Percentiles rank a stretch among this genome's conserved stretches.
Evolutionary conservation across 2,329 filamentous ascomycete genomes (phyloP).

Genomic region (Neodidymelliopsis sp.): DNA sequence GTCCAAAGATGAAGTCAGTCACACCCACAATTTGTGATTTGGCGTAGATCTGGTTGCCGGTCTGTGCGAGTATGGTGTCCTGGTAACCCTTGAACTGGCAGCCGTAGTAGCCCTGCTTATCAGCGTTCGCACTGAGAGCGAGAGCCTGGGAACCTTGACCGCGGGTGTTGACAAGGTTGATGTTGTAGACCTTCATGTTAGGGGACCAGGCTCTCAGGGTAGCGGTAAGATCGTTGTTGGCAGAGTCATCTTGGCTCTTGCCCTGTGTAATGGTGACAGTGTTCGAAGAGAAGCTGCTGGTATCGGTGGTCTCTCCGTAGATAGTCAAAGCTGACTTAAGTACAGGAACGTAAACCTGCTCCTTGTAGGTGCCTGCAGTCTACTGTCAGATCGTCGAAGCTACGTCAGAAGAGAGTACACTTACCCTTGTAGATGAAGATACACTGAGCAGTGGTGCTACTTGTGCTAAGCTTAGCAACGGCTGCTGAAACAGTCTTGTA

Average conservation of each 20-base stretch:
- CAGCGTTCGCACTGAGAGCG: slow-evolving; percentile 60
- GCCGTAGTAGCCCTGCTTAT: slow-evolving; percentile 65
- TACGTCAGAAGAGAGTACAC: neutral
- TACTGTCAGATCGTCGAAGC: neutral
- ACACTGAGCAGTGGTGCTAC: slow-evolving; percentile 59
- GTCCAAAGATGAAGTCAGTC: slow-evolving; percentile 68
- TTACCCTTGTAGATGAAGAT: slow-evolving; percentile 66
- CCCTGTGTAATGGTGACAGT: slow-evolving; percentile 63
- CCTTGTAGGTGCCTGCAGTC: slow-evolving; percentile 60
- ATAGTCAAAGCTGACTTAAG: slow-evolving; percentile 61
- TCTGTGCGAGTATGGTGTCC: slow-evolving; percentile 57
- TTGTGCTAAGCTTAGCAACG: slow-evolving; percentile 64
- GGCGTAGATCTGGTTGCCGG: slow-evolving; percentile 64
- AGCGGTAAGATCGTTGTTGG: slow-evolving; percentile 62
- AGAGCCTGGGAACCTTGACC: slow-evolving; percentile 61
- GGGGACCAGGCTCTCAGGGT: slow-evolving; percentile 58
- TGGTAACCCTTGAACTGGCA: slow-evolving; percentile 64
- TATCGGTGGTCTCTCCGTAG: slow-evolving; percentile 66
- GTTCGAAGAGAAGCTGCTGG: slow-evolving; percentile 60
- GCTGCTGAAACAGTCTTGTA: slow-evolving; percentile 64
- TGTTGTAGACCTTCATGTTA: slow-evolving; percentile 68
- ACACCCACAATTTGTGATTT: slow-evolving; percentile 63
- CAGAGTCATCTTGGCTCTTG: slow-evolving; percentile 56
- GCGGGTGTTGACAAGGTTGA: slow-evolving; percentile 60
- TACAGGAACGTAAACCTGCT: slow-evolving; percentile 64